Evolutionary conservation across 2,329 filamentous ascomycete species (phyloP).

Genomic region (Laburnicola sp.): DNA sequence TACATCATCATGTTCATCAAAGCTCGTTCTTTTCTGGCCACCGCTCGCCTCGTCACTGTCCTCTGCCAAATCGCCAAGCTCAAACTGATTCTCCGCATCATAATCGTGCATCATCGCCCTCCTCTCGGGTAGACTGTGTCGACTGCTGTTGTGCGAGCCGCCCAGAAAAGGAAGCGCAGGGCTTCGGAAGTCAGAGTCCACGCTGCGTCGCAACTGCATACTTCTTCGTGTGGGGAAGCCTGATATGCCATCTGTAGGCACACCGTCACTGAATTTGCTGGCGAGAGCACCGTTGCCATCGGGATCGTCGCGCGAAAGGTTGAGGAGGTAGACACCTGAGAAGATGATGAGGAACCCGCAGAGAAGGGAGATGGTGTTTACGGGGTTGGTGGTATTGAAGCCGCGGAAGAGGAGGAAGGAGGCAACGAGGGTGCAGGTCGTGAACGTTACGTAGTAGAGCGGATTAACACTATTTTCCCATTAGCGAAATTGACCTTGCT

Average conservation of each 20-base stretch:
- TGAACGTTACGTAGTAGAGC: slow-evolving; percentile 97
- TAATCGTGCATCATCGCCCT: slow-evolving; percentile 86
- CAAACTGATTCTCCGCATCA: slow-evolving; percentile 76
- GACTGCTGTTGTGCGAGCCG: slow-evolving; percentile 36
- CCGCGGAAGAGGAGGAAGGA: slow-evolving; percentile 95
- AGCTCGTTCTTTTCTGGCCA: slow-evolving; percentile 38
- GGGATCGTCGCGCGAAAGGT: slow-evolving; percentile 90
- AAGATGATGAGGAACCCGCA: slow-evolving; percentile 95
- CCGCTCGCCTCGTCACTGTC: slow-evolving; percentile 56
- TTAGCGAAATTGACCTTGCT: slow-evolving; percentile 7
- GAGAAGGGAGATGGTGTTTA: slow-evolving; percentile 89
- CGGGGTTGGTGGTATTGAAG: slow-evolving; percentile 90
- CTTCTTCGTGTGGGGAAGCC: slow-evolving; percentile 87
- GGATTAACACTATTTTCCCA: slow-evolving; percentile 74
- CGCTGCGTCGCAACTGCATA: slow-evolving; percentile 82
- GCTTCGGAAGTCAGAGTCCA: slow-evolving; percentile 59
- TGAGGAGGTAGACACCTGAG: slow-evolving; percentile 91
- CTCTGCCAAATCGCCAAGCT: slow-evolving; percentile 76
- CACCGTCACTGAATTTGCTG: slow-evolving; percentile 65
- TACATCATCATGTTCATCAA: slow-evolving; percentile 33
- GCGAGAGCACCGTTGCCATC: slow-evolving; percentile 69
- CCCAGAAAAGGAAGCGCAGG: slow-evolving; percentile 51
- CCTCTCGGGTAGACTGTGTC: slow-evolving; percentile 60
- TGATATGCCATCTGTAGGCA: slow-evolving; percentile 88
- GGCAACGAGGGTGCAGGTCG: slow-evolving; percentile 87